Conservation (phyloP, 352 stramenopile species). For the Phytophthora agathidicida region DNA sequence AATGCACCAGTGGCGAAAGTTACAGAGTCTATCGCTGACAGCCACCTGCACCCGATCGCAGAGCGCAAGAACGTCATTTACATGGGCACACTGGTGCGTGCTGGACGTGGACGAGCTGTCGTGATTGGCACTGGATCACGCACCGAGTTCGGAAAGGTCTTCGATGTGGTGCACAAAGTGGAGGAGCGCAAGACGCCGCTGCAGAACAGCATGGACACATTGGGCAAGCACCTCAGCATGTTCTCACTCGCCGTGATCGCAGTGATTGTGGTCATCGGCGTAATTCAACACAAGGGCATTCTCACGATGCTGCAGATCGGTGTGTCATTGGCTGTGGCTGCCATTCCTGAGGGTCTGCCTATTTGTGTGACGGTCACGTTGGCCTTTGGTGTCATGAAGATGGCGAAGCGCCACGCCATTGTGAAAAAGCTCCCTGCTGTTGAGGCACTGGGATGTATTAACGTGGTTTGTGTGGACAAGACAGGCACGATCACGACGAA, state of each 20-base stretch:
- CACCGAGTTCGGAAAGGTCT: conserved; percentile 97
- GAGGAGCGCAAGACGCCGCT: conserved; percentile 94
- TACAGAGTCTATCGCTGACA: conserved; percentile 63
- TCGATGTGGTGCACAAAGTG: conserved; percentile 94
- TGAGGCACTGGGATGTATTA: conserved; percentile 90
- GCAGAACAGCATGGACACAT: conserved; percentile 95
- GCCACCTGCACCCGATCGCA: conserved; percentile 71
- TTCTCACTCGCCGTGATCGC: conserved; percentile 94
- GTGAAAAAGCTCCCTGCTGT: conserved; percentile 90
- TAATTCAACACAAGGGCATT: conserved; percentile 91
- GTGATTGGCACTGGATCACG: conserved; percentile 93
- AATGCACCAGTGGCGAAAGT: conserved; percentile 85
- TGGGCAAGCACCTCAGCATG: conserved; percentile 95
- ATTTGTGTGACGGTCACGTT: conserved; percentile 87
- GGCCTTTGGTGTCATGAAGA: conserved; percentile 86
- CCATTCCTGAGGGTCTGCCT: conserved; percentile 80
- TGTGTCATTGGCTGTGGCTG: conserved; percentile 85
- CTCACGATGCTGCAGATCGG: conserved; percentile 97
- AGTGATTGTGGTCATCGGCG: conserved; percentile 94
- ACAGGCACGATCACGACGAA: conserved; percentile 95
- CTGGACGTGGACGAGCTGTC: conserved; percentile 92
- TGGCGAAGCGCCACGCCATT: conserved; percentile 86
- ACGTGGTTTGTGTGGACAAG: conserved; percentile 94
- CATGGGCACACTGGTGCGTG: conserved; percentile 95
- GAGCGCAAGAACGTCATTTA: conserved; percentile 95